Evolutionary conservation across 805 yeast species (phyloP), one percentile per base, ranked within the genome.

Genomic region (Candida michaelii): DNA sequence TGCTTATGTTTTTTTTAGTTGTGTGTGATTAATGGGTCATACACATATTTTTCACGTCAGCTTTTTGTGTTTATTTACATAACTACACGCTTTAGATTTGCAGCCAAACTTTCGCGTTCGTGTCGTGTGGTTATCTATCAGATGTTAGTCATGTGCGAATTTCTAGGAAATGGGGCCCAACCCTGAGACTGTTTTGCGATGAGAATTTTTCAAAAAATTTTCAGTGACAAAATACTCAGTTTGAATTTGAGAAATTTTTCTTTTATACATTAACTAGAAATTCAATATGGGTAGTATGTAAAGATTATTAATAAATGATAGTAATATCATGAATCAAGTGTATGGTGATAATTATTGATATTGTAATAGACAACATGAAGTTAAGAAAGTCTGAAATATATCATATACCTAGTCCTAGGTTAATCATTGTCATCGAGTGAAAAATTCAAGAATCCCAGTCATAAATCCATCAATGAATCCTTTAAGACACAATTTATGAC

Each of bases 261-360:
- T 40, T 40, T 40, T 34, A 32, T 32, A 19, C 37, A 40, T 16
- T 30, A 41, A 42, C 30, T 36, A 40, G 24, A 27, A 33, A 69
- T 67, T 68, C 73, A 80, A 67, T 73, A 82, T 82, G 88, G 74
- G 85, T 79, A 82, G 88, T 82, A 82, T 74, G 88, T 82, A 76
- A 60, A 24, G 15, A 21, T 18, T 11, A 36, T 16, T 36, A 25
- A 25, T 16, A 36, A 25, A 25, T 36, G 31, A 34, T 34, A 33
- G 16, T 5, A 23, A 13, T 33, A 33, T 33, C 36, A 33, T 31
- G 23, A n/a, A 10, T 9, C 14, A 33, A 18, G 29, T 33, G 27
- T 33, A 33, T 18, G 18, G 31, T 13, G 31, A n/a, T 25, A 25
- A 25, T 5, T 12, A 25, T 25, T 11, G 29, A 25, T 25, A 25